Base-by-base conservation (phyloP, 768 basidiomycete genomes). In the Termitomyces sp. region DNA sequence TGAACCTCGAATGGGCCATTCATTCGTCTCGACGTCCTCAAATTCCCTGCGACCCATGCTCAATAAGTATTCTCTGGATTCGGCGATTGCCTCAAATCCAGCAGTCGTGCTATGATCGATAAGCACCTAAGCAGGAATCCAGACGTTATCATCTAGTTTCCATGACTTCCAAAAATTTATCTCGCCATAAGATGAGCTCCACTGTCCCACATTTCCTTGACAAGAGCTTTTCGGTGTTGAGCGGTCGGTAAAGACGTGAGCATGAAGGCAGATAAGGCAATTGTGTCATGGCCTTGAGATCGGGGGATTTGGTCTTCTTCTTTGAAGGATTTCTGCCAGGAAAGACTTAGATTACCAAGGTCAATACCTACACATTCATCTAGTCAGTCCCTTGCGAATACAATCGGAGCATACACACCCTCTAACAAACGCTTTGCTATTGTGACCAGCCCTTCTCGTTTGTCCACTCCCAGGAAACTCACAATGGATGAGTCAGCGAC, bases 171-270 rank as follows among this genome's bases (percentile, higher is more conserved):
- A 45, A 61, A 32, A n/a, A 64, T 62, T 46, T 46, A 52, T 60
- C 76, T 65, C 66, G 95, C 92, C 52, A 97, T 86, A 29, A 86
- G 83, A 68, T 90, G 85, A 25, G 94, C 94, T 48, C 92, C 94
- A 67, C 92, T 93, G 50, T 91, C 83, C 95, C 95, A 98, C 81
- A 98, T 91, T 67, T 92, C 86, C 68, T 88, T 86, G 32, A 96
- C 80, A 49, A 94, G 69, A 2, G 79, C 75, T 73, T 86, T 88
- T 62, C 89, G 82, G 9, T 85, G 81, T 17, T 86, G 66, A 45
- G 84, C 71, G 2, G 82, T 85, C 5, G 86, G 76, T 17, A 94
- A 76, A 20, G 91, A 83, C n/a, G 91, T 87, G 1, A 99, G 76
- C 70, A 87, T 80, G 76, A 97, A 98, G 1, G 95, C 90, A 17